These are phyloP conservation scores for Alloascoidea hylecoeti DNA, from an alignment of 805 yeast genomes.

Conservation along the genomic window DNA sequence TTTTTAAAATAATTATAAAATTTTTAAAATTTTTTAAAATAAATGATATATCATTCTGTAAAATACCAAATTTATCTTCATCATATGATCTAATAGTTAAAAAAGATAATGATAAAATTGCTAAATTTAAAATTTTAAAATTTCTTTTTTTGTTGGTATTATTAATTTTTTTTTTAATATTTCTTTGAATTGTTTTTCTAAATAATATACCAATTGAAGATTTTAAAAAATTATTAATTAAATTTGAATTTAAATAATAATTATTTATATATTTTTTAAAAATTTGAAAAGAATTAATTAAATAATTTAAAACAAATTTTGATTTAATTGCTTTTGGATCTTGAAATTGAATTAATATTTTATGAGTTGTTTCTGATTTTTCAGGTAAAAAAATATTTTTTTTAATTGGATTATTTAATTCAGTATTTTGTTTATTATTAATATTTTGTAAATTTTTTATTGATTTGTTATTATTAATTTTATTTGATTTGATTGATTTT, in stretches of 20 bases:
- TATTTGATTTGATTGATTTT: not conserved
- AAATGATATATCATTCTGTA: conserved; percentile 22
- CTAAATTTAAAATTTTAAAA: conserved; percentile 8
- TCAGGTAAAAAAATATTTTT: conserved; percentile 1
- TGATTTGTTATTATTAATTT: not conserved
- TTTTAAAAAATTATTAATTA: not conserved
- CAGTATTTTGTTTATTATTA: not conserved
- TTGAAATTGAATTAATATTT: not conserved
- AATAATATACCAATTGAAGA: conserved; percentile 17
- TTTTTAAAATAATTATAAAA: conserved; percentile 12
- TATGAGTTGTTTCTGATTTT: not conserved
- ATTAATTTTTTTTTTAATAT: conserved; percentile 11
- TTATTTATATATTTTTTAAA: not conserved
- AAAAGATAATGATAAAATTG: conserved; percentile 15
- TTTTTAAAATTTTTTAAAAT: conserved; percentile 13
- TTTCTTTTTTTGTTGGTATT: conserved; percentile 12
- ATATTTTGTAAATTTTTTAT: not conserved
- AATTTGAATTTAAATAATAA: not conserved
- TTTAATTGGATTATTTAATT: not conserved
- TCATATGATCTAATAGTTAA: conserved; percentile 17
- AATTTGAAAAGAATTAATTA: not conserved
- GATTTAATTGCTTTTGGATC: not conserved
- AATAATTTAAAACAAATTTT: not conserved
- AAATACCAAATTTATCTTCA: conserved; percentile 24
- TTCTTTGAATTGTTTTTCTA: conserved; percentile 17